A percentile compares a stretch with the other conserved stretches of the same genome.
phyloP scores from a whole-genome alignment of 805 yeast species.

The Cyberlindnera veronae region DNA sequence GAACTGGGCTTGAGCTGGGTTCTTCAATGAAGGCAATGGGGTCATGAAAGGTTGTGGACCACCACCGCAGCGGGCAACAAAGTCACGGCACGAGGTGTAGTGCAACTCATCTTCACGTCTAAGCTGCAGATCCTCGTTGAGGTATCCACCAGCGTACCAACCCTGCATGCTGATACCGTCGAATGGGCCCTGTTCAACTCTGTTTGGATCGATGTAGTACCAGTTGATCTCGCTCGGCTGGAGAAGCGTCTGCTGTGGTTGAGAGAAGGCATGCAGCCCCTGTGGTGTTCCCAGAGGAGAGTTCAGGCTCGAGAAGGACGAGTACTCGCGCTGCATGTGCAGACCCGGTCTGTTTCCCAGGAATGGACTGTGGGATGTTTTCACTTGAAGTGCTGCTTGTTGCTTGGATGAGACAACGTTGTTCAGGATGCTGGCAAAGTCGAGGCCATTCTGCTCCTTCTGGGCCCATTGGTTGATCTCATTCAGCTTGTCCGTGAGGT shows the following conservation, averaged over 20 bases:
- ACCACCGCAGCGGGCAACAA: slow-evolving; percentile 45
- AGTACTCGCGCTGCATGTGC: slow-evolving; percentile 8
- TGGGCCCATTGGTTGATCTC: slow-evolving; percentile 23
- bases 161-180: slow-evolving; percentile 69
- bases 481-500: slow-evolving; percentile 17
- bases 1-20: slow-evolving; percentile 5
- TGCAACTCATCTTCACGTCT: slow-evolving; percentile 53
- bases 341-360: slow-evolving; percentile 1
- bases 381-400: slow-evolving; percentile 13
- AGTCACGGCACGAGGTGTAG: slow-evolving; percentile 50
- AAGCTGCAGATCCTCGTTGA: slow-evolving; percentile 50
- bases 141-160: slow-evolving; percentile 65
- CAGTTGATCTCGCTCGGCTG: slow-evolving; percentile 51
- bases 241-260: slow-evolving; percentile 17
- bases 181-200: slow-evolving; percentile 80
- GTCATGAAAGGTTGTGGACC: slow-evolving; percentile 67
- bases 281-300: slow-evolving; percentile 12
- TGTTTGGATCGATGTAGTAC: slow-evolving; percentile 70
- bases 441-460: slow-evolving; percentile 23
- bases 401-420: slow-evolving; percentile 16
- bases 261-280: slow-evolving; percentile 8
- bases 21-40: slow-evolving; percentile 39
- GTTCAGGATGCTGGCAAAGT: slow-evolving; percentile 23
- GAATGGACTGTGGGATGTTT: slow-evolving; percentile 9
- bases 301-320: slow-evolving; percentile 10